These are phyloP conservation scores for Paramecium bursaria DNA, from an alignment of 73 alveolate genomes.

Conservation along the genomic window DNA sequence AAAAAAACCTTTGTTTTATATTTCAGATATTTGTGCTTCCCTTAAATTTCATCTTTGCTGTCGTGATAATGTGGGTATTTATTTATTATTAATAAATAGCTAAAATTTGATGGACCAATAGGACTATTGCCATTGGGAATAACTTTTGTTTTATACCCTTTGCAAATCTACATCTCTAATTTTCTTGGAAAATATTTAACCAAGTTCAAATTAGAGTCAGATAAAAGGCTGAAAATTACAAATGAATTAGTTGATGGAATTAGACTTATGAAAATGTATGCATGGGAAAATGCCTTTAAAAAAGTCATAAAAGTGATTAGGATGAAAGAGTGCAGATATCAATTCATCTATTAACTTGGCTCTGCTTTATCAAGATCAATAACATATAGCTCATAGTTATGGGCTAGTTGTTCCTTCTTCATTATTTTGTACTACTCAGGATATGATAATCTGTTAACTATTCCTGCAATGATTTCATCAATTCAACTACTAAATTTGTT, in stretches of 20 bases:
- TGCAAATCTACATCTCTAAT: no score
- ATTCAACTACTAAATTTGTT: constrained; percentile 13
- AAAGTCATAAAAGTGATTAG: constrained; percentile 15
- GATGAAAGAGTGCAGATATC: constrained; percentile 15
- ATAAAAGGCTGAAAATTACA: constrained; percentile 58
- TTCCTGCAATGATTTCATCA: background rate
- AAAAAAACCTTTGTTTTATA: background rate
- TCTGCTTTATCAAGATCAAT: background rate
- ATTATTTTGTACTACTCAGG: background rate
- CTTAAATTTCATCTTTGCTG: background rate
- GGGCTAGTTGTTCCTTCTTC: background rate
- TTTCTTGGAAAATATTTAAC: no score
- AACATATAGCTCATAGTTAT: constrained; percentile 5
- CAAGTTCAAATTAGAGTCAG: no score
- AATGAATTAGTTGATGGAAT: constrained; percentile 68
- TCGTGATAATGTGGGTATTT: constrained; percentile 12
- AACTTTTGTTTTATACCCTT: constrained; percentile 18
- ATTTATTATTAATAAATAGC: no score
- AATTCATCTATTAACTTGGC: background rate
- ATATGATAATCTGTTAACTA: constrained; percentile 15
- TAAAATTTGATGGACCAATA: constrained; percentile 24
- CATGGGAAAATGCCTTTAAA: constrained; percentile 69
- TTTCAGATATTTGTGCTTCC: constrained; percentile 6
- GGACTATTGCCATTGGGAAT: constrained; percentile 7
- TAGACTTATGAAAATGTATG: constrained; percentile 62